phyloP scores from a whole-genome alignment of 257 asterid genomes.

The Linaria vulgaris region DNA sequence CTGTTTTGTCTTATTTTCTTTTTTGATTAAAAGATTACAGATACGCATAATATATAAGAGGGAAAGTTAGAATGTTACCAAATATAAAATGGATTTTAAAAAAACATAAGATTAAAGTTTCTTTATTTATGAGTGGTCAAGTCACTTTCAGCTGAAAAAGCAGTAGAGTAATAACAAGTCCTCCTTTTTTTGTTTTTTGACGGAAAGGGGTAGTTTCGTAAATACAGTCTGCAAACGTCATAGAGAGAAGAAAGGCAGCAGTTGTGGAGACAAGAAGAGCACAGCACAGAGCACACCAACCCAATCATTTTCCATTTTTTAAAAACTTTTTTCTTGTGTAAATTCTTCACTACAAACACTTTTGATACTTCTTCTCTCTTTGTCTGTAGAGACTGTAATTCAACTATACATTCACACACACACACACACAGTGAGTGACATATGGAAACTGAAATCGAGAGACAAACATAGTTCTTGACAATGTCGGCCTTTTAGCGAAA shows the following conservation, averaged over 20 bases:
- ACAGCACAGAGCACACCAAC: conserved; percentile 13
- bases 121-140: conserved; percentile 10
- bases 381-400: conserved; percentile 8
- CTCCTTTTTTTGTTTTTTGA: conserved; percentile 2
- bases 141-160: conserved; percentile 17
- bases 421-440: conserved; percentile 10
- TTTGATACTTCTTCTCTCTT: conserved; percentile 12
- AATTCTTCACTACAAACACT: conserved; percentile 27
- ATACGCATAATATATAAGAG: conserved; percentile 7
- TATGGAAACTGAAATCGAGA: not conserved
- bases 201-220: conserved; percentile 29
- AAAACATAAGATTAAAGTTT: conserved; percentile 14
- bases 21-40: not conserved
- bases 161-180: conserved; percentile 5
- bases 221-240: conserved; percentile 4
- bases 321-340: not conserved
- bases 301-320: conserved; percentile 9
- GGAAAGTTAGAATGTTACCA: not conserved
- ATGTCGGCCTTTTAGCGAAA: conserved; percentile 34
- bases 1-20: conserved; percentile 1
- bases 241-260: conserved; percentile 1
- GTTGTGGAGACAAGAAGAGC: conserved; percentile 25
- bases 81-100: not conserved
- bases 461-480: not conserved
- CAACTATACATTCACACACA: conserved; percentile 21